phyloP scores from a whole-genome alignment of 2,329 filamentous ascomycete species.

The Aspergillus nomiae region DNA sequence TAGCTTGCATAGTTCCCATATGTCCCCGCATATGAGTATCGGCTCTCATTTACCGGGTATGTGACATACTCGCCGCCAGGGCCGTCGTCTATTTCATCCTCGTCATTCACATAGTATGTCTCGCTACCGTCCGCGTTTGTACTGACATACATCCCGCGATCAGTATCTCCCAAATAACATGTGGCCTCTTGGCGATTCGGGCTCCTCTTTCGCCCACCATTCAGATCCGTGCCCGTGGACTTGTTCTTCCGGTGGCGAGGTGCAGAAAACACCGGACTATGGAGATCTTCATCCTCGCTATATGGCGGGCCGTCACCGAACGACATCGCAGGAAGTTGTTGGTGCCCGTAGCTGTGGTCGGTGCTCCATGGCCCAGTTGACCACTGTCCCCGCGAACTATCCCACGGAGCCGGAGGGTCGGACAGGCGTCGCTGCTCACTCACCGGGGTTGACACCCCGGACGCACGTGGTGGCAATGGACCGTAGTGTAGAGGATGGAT shows the following conservation, averaged over 20 bases:
- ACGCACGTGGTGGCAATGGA: constrained; percentile 72
- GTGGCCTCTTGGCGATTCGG: constrained; percentile 44
- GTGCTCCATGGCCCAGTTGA: constrained; percentile 51
- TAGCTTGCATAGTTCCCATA: constrained; percentile 45
- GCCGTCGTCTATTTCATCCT: constrained; percentile 62
- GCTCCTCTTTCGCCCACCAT: constrained; percentile 50
- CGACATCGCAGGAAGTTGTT: constrained; percentile 78
- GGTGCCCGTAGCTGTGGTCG: constrained; percentile 59
- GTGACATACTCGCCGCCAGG: constrained; percentile 80
- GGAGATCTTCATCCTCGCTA: constrained; percentile 92
- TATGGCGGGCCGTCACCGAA: constrained; percentile 89
- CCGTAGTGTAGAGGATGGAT: constrained; percentile 91
- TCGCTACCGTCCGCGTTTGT: constrained; percentile 71
- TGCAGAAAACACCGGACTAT: constrained; percentile 82
- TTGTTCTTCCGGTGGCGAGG: constrained; percentile 85
- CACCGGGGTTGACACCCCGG: constrained; percentile 79
- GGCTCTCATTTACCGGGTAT: constrained; percentile 67
- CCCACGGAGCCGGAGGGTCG: constrained; percentile 73
- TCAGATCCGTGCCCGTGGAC: constrained; percentile 50
- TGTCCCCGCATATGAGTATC: constrained; percentile 54
- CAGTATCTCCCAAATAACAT: constrained; percentile 53
- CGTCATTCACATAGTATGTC: constrained; percentile 72
- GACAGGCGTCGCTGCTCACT: constrained; percentile 81
- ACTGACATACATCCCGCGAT: constrained; percentile 67
- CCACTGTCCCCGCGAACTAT: constrained; percentile 63